A percentile compares a stretch with the other conserved stretches of the same genome.
Conservation (phyloP, 2,329 filamentous ascomycete species). For the Pseudopyricularia cyperi region DNA sequence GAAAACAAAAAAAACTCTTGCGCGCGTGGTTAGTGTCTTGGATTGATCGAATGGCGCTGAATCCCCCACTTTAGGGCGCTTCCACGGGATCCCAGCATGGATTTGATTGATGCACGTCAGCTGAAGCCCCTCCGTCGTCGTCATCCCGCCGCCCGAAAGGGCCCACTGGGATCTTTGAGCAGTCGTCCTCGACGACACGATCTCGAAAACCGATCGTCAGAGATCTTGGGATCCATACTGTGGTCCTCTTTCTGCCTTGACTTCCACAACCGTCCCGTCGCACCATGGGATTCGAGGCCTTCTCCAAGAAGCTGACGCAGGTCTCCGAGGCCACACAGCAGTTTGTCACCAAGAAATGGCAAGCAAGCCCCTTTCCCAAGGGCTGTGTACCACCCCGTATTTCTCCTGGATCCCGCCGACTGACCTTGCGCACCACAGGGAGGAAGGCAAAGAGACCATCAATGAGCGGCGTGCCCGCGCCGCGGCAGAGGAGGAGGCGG, state of each 20-base stretch:
- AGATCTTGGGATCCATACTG: no score
- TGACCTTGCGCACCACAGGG: neutral
- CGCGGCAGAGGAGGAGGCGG: neutral
- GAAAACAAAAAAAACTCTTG: no score
- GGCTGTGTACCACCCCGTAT: neutral
- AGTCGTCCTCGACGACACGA: neutral
- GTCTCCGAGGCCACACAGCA: neutral
- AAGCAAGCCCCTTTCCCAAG: neutral
- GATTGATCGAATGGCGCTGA: no score
- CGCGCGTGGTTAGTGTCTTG: no score
- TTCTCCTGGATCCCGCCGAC: neutral
- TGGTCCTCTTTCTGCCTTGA: neutral
- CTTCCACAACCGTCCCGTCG: neutral
- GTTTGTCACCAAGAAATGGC: slow-evolving; percentile 2
- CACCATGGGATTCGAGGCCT: neutral
- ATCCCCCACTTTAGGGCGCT: no score
- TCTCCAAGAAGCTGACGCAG: slow-evolving; percentile 1
- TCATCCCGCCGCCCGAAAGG: neutral
- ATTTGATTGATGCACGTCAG: no score
- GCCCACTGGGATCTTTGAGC: neutral
- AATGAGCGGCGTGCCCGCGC: neutral
- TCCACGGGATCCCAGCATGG: no score
- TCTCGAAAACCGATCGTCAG: neutral
- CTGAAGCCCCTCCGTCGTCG: neutral
- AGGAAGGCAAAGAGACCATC: neutral